Evolutionary conservation across 257 asterid species (phyloP).

Genomic region (Penstemon davidsonii): DNA sequence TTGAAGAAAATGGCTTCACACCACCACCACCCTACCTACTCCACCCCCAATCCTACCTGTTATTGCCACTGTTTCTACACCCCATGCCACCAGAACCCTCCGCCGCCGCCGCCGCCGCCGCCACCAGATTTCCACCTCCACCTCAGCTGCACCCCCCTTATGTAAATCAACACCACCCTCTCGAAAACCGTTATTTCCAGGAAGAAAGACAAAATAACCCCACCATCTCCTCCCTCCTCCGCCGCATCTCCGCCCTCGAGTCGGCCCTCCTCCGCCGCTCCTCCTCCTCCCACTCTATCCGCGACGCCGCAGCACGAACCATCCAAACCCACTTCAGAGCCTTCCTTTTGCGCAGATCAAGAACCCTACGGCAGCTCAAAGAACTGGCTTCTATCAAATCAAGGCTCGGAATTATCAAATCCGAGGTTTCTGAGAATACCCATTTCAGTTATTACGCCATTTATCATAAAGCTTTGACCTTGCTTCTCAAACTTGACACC

Average conservation of each 20-base stretch:
- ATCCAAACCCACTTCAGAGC: slow-evolving; percentile 80
- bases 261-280: slow-evolving; percentile 54
- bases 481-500: slow-evolving; percentile 60
- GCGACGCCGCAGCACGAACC: slow-evolving; percentile 74
- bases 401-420: slow-evolving; percentile 51
- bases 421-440: slow-evolving; percentile 41
- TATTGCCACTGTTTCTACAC: slow-evolving; percentile 33
- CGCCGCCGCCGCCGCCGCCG: slow-evolving; percentile 46
- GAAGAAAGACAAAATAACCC: slow-evolving; percentile 33
- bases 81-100: slow-evolving; percentile 36
- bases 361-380: slow-evolving; percentile 78
- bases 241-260: slow-evolving; percentile 74
- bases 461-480: slow-evolving; percentile 41
- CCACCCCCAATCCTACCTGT: slow-evolving; percentile 32
- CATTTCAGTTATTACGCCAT: slow-evolving; percentile 44
- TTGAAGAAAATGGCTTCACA: slow-evolving; percentile 51
- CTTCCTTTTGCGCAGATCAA: slow-evolving; percentile 75
- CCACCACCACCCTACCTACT: slow-evolving; percentile 37
- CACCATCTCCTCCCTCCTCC: slow-evolving; percentile 58
- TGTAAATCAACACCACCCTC: slow-evolving; percentile 23
- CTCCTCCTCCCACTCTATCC: slow-evolving; percentile 47
- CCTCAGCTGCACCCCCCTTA: slow-evolving; percentile 37
- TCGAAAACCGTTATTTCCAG: slow-evolving; percentile 30
- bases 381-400: slow-evolving; percentile 71
- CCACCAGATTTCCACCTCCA: slow-evolving; percentile 40